Evolutionary conservation across 345 rosid species (phyloP).

Genomic region (Rhizophora mangle): DNA sequence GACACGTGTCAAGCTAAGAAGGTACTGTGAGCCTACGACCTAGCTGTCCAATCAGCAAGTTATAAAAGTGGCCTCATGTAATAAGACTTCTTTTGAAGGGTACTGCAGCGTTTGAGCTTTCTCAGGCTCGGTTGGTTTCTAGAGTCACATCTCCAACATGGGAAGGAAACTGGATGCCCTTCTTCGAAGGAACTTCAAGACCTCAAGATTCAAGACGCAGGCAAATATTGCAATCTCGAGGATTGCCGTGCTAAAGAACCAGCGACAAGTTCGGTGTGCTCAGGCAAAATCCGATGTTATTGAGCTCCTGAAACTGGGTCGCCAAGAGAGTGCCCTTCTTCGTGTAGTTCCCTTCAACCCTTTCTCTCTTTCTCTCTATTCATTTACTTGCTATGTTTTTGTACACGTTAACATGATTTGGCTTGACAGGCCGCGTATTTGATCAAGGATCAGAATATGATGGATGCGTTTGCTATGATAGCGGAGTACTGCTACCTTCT

Average conservation of each 20-base stretch:
- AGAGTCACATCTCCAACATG: constrained; percentile 12
- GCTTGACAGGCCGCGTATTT: constrained; percentile 44
- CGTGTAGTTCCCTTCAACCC: constrained; percentile 25
- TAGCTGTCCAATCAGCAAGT: too few relatives aligned
- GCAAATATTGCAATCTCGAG: constrained; percentile 47
- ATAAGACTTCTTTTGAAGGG: too few relatives aligned
- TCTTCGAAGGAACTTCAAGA: constrained; percentile 40
- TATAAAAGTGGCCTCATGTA: too few relatives aligned
- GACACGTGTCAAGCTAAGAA: too few relatives aligned
- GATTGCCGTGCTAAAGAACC: constrained; percentile 43
- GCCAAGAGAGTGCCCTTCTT: constrained; percentile 45
- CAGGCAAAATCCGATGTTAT: constrained; percentile 47
- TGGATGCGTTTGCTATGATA: constrained; percentile 43
- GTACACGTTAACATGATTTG: background rate
- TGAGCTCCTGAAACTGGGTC: constrained; percentile 48
- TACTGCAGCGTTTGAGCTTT: too few relatives aligned
- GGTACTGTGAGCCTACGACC: too few relatives aligned
- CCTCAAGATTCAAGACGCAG: constrained; percentile 35
- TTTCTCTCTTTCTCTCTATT: background rate
- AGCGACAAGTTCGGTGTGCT: constrained; percentile 34
- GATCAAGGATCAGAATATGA: constrained; percentile 42
- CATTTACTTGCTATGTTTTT: background rate
- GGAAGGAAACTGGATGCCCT: constrained; percentile 26
- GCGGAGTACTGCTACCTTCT: constrained; percentile 44
- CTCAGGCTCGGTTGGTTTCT: too few relatives aligned